Base-by-base conservation (phyloP, 192 early-diverging fungal species). In the Spizellomyces sp. region DNA sequence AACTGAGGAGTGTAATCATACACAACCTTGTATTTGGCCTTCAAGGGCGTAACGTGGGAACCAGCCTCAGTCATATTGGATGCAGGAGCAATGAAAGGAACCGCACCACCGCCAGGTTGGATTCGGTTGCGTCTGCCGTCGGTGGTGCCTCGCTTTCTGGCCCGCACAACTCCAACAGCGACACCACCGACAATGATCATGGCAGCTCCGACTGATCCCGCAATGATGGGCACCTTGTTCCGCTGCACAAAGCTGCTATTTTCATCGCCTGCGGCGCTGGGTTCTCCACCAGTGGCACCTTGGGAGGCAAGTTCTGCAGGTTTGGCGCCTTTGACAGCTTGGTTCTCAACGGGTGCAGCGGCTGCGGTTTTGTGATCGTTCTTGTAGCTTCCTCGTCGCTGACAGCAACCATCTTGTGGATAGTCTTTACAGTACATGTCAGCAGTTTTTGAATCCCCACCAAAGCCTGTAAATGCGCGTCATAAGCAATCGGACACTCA, bases 361-460 rank as follows among this genome's bases (percentile, higher is more conserved):
- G 59, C 59, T 6, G 59, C 59, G 15, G 59, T 41, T 19, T 54
- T 54, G 0, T 54, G 50, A 54, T 54, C 22, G 9, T 54, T 10
- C 69, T 71, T 71, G 45, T 66, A 8, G 22, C 15, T 19, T 8
- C 21, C 45, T 15, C 21, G 59, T 41, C 58, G 64, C 45, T 50
- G 21, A 64, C 77, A 80, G 74, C 79, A 79, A 1, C 50, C 19
- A 12, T 44, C 66, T 41, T 57, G 65, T 19, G 64, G 67, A 55
- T 50, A 46, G 46, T 79, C 73, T 44, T 62, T 57, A 69, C 79
- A 80, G 74, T 71, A 80, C 27, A 12, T 5, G 12, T 59, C 42
- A 19, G 79, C 79, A 21, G 59, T 78, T 15, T 75, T 58, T 15
- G 47, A 21, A 58, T 80, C 67, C 12, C 77, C 79, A 41, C 60